Evolutionary conservation across 768 basidiomycete genomes (phyloP).

Genomic region (Cytidiella melzeri): DNA sequence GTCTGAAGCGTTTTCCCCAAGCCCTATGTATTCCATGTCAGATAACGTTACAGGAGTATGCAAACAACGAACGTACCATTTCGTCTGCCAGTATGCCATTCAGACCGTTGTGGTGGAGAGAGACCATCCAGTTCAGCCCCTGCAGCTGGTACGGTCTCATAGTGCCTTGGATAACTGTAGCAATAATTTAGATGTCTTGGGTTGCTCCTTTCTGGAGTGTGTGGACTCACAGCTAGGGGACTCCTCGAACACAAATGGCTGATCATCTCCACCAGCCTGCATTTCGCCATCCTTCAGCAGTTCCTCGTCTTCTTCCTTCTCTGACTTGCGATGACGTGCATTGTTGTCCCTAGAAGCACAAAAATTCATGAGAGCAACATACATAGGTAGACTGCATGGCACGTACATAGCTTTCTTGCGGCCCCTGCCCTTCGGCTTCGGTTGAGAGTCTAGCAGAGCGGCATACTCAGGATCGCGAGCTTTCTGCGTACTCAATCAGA

Average conservation of each 20-base stretch:
- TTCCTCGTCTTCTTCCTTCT: conserved; percentile 98
- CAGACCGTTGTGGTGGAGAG: conserved; percentile 90
- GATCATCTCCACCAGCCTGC: conserved; percentile 76
- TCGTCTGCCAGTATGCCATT: conserved; percentile 98
- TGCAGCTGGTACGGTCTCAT: conserved; percentile 96
- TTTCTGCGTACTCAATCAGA: conserved; percentile 40
- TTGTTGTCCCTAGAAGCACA: conserved; percentile 51
- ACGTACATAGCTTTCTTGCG: conserved; percentile 76
- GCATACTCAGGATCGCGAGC: conserved; percentile 93
- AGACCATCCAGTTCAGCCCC: conserved; percentile 96
- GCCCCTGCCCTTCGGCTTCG: conserved; percentile 77
- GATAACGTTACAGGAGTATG: conserved; percentile 4
- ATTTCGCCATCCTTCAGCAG: conserved; percentile 81
- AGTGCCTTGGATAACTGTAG: conserved; percentile 72
- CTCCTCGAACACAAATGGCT: conserved; percentile 91
- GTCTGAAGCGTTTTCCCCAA: conserved; percentile 98
- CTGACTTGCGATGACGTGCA: conserved; percentile 87
- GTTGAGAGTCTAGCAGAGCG: conserved; percentile 79
- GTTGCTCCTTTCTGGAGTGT: no score
- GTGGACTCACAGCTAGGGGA: conserved; percentile 73
- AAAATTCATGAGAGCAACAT: background rate
- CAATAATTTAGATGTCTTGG: no score
- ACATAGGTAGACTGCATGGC: background rate
- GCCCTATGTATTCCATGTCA: conserved; percentile 44
- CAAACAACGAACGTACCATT: conserved; percentile 56